Conservation (phyloP, 1,284 basidiomycete genomes). For the Coniferiporia weirii region DNA sequence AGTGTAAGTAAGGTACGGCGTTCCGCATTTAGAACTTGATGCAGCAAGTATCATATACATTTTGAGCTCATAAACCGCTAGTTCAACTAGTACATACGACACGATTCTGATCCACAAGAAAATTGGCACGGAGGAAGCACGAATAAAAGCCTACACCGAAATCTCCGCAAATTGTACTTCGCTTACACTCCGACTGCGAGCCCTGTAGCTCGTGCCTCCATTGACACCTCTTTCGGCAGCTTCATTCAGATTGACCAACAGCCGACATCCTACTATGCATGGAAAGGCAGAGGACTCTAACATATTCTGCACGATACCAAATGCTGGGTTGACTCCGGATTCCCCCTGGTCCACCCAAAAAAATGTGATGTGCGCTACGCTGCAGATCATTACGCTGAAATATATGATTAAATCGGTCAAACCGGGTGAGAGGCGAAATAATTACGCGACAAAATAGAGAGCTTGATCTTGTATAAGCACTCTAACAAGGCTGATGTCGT, state of each 20-base stretch:
- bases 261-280: not conserved
- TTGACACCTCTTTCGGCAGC: not conserved
- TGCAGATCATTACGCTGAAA: not conserved
- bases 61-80: too few relatives aligned
- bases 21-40: too few relatives aligned
- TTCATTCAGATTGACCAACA: not conserved
- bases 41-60: too few relatives aligned
- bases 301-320: not conserved
- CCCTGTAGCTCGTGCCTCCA: not conserved
- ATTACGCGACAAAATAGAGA: conserved; percentile 4
- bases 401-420: not conserved
- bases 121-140: too few relatives aligned
- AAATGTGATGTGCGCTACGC: not conserved
- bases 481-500: not conserved
- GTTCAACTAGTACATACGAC: too few relatives aligned
- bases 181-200: not conserved
- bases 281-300: not conserved
- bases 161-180: not conserved
- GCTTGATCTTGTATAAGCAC: not conserved
- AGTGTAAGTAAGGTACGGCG: too few relatives aligned
- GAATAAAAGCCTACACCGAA: too few relatives aligned
- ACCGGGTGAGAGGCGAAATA: not conserved
- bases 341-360: not conserved
- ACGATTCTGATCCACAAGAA: too few relatives aligned
- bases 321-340: not conserved